Evolutionary conservation across 176 grass and related monocot genomes (phyloP).

Genomic region (Bromus sterilis): DNA sequence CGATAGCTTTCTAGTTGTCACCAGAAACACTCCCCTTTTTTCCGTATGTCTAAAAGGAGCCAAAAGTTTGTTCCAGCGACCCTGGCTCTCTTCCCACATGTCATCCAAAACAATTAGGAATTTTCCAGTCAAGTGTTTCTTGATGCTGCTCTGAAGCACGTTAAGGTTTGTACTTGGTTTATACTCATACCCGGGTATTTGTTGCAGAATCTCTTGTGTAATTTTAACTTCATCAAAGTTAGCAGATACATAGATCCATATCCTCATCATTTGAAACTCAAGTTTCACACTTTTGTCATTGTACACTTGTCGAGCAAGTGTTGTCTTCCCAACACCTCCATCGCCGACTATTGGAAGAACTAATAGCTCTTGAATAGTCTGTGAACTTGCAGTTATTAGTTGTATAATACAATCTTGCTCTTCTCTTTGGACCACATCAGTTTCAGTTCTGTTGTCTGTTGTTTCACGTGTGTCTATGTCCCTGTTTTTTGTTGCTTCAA

Average conservation of each 20-base stretch:
- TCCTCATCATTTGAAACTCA: slow-evolving; percentile 8
- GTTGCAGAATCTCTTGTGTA: slow-evolving; percentile 17
- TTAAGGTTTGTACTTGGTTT: background rate
- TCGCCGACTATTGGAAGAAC: slow-evolving; percentile 21
- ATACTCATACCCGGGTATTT: background rate
- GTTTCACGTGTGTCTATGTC: background rate
- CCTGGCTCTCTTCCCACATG: slow-evolving; percentile 41
- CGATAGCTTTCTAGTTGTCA: slow-evolving; percentile 38
- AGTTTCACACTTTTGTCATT: background rate
- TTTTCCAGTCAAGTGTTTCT: slow-evolving; percentile 17
- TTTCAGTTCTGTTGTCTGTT: background rate
- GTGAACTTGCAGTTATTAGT: background rate
- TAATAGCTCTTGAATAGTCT: background rate
- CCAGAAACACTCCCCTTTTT: slow-evolving; percentile 23
- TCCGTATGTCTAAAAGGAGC: slow-evolving; percentile 38
- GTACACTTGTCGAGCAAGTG: slow-evolving; percentile 37
- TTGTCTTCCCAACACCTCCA: slow-evolving; percentile 44
- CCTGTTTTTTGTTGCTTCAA: background rate
- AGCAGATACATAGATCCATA: slow-evolving; percentile 41
- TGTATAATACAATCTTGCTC: background rate
- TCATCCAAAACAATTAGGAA: slow-evolving; percentile 61
- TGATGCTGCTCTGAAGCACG: slow-evolving; percentile 21
- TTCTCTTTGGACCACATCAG: background rate
- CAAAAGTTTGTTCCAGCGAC: slow-evolving; percentile 37
- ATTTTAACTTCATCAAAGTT: slow-evolving; percentile 41